These are phyloP conservation scores for Fulvia fulva DNA, from an alignment of 2,329 filamentous ascomycete species.

Conservation along the genomic window DNA sequence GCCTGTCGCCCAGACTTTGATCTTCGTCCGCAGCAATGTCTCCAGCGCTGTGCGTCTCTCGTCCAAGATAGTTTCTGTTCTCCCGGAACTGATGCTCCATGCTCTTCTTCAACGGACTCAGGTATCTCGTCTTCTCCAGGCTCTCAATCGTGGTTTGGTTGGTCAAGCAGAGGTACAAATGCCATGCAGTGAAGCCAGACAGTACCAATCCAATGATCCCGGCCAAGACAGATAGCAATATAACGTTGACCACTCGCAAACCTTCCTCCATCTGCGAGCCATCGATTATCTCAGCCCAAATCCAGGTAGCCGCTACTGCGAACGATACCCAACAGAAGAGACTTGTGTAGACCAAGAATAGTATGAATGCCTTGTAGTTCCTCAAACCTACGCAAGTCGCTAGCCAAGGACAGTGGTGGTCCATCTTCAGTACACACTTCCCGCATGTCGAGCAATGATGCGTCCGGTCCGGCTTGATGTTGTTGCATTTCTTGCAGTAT, in stretches of 20 bases:
- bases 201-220: slow-evolving; percentile 91
- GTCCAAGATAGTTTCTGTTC: slow-evolving; percentile 44
- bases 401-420: slow-evolving; percentile 98
- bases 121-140: slow-evolving; percentile 90
- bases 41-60: slow-evolving; percentile 4
- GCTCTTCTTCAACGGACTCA: slow-evolving; percentile 70
- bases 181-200: slow-evolving; percentile 86
- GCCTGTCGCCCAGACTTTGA: slow-evolving; percentile 59
- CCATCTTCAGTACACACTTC: slow-evolving; percentile 97
- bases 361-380: slow-evolving; percentile 93
- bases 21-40: slow-evolving; percentile 15
- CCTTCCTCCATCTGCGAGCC: slow-evolving; percentile 66
- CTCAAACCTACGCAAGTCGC: slow-evolving; percentile 89
- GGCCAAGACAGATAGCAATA: slow-evolving; percentile 78
- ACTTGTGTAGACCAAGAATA: slow-evolving; percentile 87
- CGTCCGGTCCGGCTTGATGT: slow-evolving; percentile 87
- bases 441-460: slow-evolving; percentile 96
- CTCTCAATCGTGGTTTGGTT: slow-evolving; percentile 95
- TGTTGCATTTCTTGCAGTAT: slow-evolving; percentile 97
- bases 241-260: slow-evolving; percentile 78
- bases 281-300: slow-evolving; percentile 75
- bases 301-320: slow-evolving; percentile 71
- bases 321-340: slow-evolving; percentile 82
- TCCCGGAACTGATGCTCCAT: slow-evolving; percentile 59
- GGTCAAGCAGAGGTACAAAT: slow-evolving; percentile 72